Base-by-base conservation (phyloP, 257 asterid species). In the Plantago ovata region DNA sequence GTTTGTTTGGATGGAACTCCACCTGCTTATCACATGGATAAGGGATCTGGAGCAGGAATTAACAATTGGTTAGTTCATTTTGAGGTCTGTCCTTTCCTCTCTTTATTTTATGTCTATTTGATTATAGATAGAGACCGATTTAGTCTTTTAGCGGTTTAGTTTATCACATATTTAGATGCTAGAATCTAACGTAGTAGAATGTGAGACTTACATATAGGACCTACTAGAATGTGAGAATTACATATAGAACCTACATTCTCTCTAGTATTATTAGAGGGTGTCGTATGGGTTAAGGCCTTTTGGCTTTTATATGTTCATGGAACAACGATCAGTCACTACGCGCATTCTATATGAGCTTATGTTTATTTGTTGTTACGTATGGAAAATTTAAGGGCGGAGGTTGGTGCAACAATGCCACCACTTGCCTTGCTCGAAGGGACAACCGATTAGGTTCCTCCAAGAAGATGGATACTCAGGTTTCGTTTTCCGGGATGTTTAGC, bases 1-100 rank as follows among this genome's bases (percentile, higher is more conserved):
- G 95, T 87, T 21, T 87, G 95, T 73, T 36, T 87, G 71, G 95
- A 87, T 69, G 95, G 95, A 50, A 81, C 84, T 70, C 94, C 95
- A 44, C 91, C 95, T 5, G 94, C 88, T 0, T 87, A 87, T 72
- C 84, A 84, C 71, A 28, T 81, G 1, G 77, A 78, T 40, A 67
- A 55, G 52, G 91, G 95, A 66, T 72, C 9, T 39, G 94, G 86
- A 33, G 45, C 73, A 6, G 95, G 95, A 28, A 51, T 65, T 41
- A 68, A 81, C 62, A 87, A 58, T 53, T 87, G 95, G 95, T 57
- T 87, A 10, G 73, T 84, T 67, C 87, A 81, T 28, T 18, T 87
- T 13, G 90, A 84, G 94, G 95, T 87, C 40, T 18, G 63, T 40
- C 4, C 47, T 23, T 18, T 53, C 5, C 11, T 47, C 19, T 9